Percentiles rank a stretch among this genome's conserved stretches.
These are phyloP conservation scores for Paramecium caudatum DNA, from an alignment of 73 alveolate genomes.

Conservation along the genomic window DNA sequence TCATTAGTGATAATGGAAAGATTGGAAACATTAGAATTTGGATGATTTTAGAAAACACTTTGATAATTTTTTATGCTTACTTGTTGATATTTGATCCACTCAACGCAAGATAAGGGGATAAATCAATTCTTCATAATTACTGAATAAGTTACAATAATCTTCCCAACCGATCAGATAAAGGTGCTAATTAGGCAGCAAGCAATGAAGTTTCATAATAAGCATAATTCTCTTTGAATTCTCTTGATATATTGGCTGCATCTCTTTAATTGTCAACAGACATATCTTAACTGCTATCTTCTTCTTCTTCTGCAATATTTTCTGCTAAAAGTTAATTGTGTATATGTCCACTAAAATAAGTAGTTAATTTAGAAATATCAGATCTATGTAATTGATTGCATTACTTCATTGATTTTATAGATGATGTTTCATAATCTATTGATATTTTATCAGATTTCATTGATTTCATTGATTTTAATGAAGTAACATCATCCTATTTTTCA, in stretches of 20 bases:
- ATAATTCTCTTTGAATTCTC: slow-evolving; percentile 41
- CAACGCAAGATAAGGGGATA: slow-evolving; percentile 66
- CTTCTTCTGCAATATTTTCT: slow-evolving; percentile 67
- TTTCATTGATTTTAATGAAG: slow-evolving; percentile 59
- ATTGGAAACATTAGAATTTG: slow-evolving; percentile 55
- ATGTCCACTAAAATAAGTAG: background rate
- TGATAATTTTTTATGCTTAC: background rate
- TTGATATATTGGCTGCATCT: slow-evolving; percentile 52
- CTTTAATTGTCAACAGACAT: slow-evolving; percentile 61
- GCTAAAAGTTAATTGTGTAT: background rate
- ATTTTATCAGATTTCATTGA: slow-evolving; percentile 65
- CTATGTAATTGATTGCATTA: background rate
- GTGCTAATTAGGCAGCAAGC: slow-evolving; percentile 54
- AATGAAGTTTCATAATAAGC: slow-evolving; percentile 41
- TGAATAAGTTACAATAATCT: slow-evolving; percentile 50
- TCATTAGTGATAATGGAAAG: slow-evolving; percentile 55
- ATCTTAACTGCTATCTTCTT: slow-evolving; percentile 60
- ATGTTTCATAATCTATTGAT: slow-evolving; percentile 63
- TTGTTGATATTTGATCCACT: slow-evolving; percentile 47
- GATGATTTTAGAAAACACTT: slow-evolving; percentile 26
- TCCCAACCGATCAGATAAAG: slow-evolving; percentile 49
- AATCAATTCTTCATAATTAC: slow-evolving; percentile 7
- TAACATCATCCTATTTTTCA: slow-evolving; percentile 53
- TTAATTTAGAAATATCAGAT: slow-evolving; percentile 61
- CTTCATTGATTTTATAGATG: slow-evolving; percentile 67